A percentile compares a stretch with the other conserved stretches of the same genome.
Conservation (phyloP, 495 filamentous ascomycete genomes). For the Neurospora intermedia region DNA sequence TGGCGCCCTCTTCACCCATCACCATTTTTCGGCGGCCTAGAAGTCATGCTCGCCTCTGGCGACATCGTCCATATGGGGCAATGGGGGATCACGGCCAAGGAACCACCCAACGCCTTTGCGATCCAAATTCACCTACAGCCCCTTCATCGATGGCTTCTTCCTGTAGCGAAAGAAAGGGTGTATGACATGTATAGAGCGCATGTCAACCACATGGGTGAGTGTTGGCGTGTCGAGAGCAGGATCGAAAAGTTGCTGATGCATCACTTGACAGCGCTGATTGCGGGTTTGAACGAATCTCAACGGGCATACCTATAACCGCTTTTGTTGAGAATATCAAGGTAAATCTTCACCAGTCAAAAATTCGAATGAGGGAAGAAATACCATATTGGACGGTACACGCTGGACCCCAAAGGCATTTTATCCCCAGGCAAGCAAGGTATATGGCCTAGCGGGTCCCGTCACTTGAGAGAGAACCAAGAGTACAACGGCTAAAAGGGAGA, state of each 20-base stretch:
- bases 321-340: constrained; percentile 36
- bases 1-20: constrained; percentile 38
- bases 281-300: constrained; percentile 36
- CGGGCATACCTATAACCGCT: constrained; percentile 30
- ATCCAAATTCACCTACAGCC: constrained; percentile 38
- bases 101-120: constrained; percentile 29
- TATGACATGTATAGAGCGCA: constrained; percentile 34
- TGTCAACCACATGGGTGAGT: constrained; percentile 34
- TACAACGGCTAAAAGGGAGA: neutral
- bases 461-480: constrained; percentile 12
- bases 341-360: neutral
- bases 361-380: neutral
- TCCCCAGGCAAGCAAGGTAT: constrained; percentile 26
- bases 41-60: constrained; percentile 39
- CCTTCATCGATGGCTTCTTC: constrained; percentile 39
- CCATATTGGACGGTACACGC: constrained; percentile 11
- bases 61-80: constrained; percentile 40
- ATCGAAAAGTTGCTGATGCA: neutral
- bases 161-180: constrained; percentile 32
- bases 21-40: constrained; percentile 37
- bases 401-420: constrained; percentile 25
- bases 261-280: constrained; percentile 23
- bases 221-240: neutral
- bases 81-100: constrained; percentile 29
- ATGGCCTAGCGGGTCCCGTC: constrained; percentile 21